Evolutionary conservation across 495 filamentous ascomycete genomes (phyloP).

Genomic region (Aspergillus wentii): DNA sequence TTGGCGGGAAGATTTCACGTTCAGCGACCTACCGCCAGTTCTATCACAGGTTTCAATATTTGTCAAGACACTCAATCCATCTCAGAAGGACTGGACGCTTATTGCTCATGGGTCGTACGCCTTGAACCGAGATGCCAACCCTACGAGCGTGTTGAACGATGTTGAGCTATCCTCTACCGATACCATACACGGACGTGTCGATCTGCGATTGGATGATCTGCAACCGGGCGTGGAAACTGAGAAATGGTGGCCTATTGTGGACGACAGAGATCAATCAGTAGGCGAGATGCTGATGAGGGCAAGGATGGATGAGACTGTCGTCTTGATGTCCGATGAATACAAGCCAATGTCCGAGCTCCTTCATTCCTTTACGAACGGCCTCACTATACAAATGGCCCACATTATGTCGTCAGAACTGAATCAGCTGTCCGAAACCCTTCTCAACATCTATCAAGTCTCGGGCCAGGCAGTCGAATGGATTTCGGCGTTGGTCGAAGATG

Average conservation of each 20-base stretch:
- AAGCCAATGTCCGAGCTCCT: slow-evolving; percentile 77
- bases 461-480: slow-evolving; percentile 86
- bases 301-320: slow-evolving; percentile 79
- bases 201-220: slow-evolving; percentile 79
- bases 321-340: slow-evolving; percentile 84
- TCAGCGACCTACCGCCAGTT: slow-evolving; percentile 75
- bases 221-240: slow-evolving; percentile 76
- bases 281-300: slow-evolving; percentile 87
- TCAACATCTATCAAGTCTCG: slow-evolving; percentile 97
- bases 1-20: slow-evolving; percentile 91
- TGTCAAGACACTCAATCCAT: slow-evolving; percentile 61
- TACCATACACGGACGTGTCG: slow-evolving; percentile 65
- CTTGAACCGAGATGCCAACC: slow-evolving; percentile 37
- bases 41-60: slow-evolving; percentile 76
- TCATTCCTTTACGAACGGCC: slow-evolving; percentile 73
- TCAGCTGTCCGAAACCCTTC: slow-evolving; percentile 75
- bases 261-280: slow-evolving; percentile 65
- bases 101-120: slow-evolving; percentile 43
- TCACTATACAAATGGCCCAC: slow-evolving; percentile 81
- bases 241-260: slow-evolving; percentile 82
- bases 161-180: slow-evolving; percentile 52
- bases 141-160: slow-evolving; percentile 40
- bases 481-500: slow-evolving; percentile 87
- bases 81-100: slow-evolving; percentile 50
- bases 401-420: slow-evolving; percentile 72